A percentile compares a stretch with the other conserved stretches of the same genome.
These are phyloP conservation scores for Pseudoscleropodium purum DNA, from an alignment of 225 moss, liverwort and hornwort species.

Conservation along the genomic window DNA sequence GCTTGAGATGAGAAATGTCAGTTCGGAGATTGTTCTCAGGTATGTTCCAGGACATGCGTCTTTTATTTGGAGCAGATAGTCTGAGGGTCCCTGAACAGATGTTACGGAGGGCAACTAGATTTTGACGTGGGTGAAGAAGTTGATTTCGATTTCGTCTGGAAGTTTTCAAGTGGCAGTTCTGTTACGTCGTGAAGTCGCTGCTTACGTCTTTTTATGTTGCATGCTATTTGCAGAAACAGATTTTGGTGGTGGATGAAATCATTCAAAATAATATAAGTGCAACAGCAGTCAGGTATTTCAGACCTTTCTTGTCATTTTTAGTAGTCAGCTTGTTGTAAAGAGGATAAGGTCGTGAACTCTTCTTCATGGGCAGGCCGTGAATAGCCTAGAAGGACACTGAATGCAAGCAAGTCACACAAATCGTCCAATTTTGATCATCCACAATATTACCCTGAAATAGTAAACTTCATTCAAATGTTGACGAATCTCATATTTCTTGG, in stretches of 20 bases:
- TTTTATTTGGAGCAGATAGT: neutral
- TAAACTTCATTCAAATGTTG: neutral
- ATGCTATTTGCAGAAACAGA: constrained; percentile 47
- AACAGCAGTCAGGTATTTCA: constrained; percentile 63
- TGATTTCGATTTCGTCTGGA: neutral
- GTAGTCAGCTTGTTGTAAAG: neutral
- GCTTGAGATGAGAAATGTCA: neutral
- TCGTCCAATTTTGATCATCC: neutral
- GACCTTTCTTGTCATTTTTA: neutral
- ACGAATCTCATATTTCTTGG: neutral
- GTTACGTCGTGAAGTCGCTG: neutral
- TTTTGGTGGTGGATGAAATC: constrained; percentile 68
- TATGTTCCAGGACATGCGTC: neutral
- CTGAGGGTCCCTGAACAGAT: neutral
- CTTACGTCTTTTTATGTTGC: neutral
- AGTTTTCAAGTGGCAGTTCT: neutral
- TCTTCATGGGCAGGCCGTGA: neutral
- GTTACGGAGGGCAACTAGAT: neutral
- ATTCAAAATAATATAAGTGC: constrained; percentile 79
- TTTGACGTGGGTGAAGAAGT: neutral
- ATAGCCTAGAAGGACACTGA: neutral
- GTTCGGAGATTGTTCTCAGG: neutral
- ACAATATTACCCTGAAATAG: neutral
- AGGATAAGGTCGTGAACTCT: neutral
- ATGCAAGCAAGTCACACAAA: neutral